Conservation (phyloP, 176 grass and related monocot genomes). For the Zea luxurians region DNA sequence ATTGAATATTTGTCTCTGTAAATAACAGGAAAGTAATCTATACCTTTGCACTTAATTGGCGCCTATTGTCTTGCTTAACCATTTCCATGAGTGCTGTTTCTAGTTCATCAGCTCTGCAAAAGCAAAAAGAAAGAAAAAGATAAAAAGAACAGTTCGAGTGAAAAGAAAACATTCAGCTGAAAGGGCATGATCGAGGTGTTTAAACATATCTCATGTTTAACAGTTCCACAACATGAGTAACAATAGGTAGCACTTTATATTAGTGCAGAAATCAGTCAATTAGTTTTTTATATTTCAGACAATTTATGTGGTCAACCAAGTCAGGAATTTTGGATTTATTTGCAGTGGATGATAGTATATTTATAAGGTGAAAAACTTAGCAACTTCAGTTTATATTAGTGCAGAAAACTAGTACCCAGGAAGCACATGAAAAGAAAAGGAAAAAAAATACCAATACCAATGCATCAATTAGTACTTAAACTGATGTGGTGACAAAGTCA, state of each 20-base stretch:
- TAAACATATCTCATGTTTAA: conserved; percentile 8
- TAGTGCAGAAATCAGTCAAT: conserved; percentile 22
- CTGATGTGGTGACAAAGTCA: neutral
- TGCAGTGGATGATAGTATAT: neutral
- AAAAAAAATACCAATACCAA: neutral
- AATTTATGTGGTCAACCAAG: neutral
- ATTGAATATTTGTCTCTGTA: neutral
- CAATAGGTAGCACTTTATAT: conserved; percentile 3
- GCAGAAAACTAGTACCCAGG: neutral
- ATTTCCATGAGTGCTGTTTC: conserved; percentile 99
- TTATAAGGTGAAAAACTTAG: neutral
- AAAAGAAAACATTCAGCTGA: conserved; percentile 20
- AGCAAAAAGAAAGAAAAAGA: conserved; percentile 8
- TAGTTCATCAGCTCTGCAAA: conserved; percentile 88
- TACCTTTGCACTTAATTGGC: conserved; percentile 93
- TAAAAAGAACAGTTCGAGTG: neutral
- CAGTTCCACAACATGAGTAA: conserved; percentile 6
- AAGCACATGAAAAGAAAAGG: conserved; percentile 9
- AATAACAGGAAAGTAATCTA: conserved; percentile 26
- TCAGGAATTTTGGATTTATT: neutral
- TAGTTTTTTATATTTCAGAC: neutral
- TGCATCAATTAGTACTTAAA: neutral
- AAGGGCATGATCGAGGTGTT: neutral
- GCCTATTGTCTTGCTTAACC: conserved; percentile 95
- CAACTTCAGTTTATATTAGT: conserved; percentile 5